Percentiles rank a stretch among this genome's conserved stretches.
These are phyloP conservation scores for Clarireedia hainanense DNA, from an alignment of 2,329 filamentous ascomycete genomes.

Conservation along the genomic window DNA sequence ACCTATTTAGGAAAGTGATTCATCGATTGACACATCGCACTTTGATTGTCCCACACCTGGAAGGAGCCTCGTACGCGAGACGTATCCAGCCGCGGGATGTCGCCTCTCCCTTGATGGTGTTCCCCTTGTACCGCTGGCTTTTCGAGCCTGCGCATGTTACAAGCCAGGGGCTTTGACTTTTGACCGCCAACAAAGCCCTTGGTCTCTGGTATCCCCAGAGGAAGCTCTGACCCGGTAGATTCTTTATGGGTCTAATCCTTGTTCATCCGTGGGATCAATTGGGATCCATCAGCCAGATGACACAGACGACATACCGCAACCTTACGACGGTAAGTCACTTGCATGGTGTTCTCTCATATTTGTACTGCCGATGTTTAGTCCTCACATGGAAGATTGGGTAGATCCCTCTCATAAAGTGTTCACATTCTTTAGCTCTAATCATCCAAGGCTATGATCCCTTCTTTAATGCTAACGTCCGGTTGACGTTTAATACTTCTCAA, in stretches of 20 bases:
- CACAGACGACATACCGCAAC: conserved; percentile 28
- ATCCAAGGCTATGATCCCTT: conserved; percentile 17
- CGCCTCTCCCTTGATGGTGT: conserved; percentile 4
- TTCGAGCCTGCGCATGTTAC: conserved; percentile 22
- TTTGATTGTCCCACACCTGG: conserved; percentile 22
- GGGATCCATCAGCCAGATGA: conserved; percentile 26
- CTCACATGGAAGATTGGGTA: conserved; percentile 16
- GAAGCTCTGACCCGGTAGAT: conserved; percentile 27
- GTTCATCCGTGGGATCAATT: conserved; percentile 21
- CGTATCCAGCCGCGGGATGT: conserved; percentile 9
- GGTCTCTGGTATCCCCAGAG: conserved; percentile 23
- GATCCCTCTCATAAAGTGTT: conserved; percentile 18
- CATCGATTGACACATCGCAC: conserved; percentile 10
- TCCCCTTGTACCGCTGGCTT: conserved; percentile 19
- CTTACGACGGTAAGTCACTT: conserved; percentile 27
- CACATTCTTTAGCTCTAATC: conserved; percentile 16
- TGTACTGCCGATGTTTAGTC: conserved; percentile 27
- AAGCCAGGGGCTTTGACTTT: conserved; percentile 26
- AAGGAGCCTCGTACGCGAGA: conserved; percentile 10
- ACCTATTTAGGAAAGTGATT: conserved; percentile 6
- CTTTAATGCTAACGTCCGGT: conserved; percentile 13
- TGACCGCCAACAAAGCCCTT: conserved; percentile 25
- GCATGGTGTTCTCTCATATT: conserved; percentile 26
- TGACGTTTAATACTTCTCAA: conserved; percentile 9
- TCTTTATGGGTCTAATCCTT: conserved; percentile 11